Conservation (phyloP, 371 early-diverging fungal species). For the Mortierella sp. region DNA sequence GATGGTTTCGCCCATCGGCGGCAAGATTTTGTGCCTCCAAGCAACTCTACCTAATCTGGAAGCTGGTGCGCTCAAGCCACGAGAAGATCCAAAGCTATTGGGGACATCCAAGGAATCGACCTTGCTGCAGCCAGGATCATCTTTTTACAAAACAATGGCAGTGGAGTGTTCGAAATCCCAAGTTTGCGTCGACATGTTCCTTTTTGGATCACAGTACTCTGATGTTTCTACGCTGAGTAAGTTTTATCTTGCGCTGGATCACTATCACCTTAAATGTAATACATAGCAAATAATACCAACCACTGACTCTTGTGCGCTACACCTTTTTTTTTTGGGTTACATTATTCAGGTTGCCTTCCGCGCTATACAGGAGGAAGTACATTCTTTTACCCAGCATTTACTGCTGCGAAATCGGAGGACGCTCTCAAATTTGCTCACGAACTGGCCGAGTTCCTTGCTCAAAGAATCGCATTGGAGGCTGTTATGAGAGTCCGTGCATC, state of each 20-base stretch:
- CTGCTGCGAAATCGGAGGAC: conserved; percentile 89
- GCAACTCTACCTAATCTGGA: conserved; percentile 85
- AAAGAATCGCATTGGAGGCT: conserved; percentile 94
- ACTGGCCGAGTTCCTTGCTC: conserved; percentile 84
- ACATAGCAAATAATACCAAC: too few species aligned
- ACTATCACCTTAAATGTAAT: too few species aligned
- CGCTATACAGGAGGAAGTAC: conserved; percentile 94
- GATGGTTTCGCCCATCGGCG: conserved; percentile 86
- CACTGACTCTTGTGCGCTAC: too few species aligned
- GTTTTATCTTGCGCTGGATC: conserved; percentile 1
- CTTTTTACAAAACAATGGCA: conserved; percentile 96
- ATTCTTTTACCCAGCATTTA: conserved; percentile 96
- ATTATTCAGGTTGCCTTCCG: conserved; percentile 8
- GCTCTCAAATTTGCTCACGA: conserved; percentile 92
- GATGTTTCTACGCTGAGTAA: conserved; percentile 94
- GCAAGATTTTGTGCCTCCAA: conserved; percentile 91
- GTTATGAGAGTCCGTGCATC: conserved; percentile 98
- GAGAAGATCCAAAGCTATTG: conserved; percentile 88
- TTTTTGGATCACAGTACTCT: conserved; percentile 91
- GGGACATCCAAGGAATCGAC: conserved; percentile 91
- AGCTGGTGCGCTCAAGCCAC: conserved; percentile 82
- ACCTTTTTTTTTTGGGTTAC: too few species aligned
- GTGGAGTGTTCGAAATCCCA: conserved; percentile 93
- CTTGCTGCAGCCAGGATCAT: conserved; percentile 83
- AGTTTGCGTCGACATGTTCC: conserved; percentile 93